These are phyloP conservation scores for Cercospora beticola DNA, from an alignment of 2,329 filamentous ascomycete species.

Conservation along the genomic window DNA sequence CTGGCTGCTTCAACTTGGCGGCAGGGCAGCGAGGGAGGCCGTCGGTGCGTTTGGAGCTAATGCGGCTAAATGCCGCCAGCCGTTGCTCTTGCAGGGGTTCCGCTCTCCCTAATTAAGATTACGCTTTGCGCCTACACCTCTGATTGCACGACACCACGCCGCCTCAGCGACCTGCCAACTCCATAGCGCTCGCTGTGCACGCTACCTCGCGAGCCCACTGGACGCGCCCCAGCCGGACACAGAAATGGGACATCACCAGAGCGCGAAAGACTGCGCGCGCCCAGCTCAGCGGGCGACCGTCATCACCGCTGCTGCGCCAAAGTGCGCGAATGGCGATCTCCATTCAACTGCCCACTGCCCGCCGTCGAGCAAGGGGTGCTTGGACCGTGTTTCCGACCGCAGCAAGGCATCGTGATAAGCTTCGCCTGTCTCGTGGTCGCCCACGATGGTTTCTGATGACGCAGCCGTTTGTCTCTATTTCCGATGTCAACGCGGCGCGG, in stretches of 20 bases:
- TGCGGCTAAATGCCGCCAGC: conserved; percentile 1
- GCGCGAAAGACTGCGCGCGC: not conserved
- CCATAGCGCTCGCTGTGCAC: not conserved
- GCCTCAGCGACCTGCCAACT: not conserved
- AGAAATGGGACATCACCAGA: not conserved
- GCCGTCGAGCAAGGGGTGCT: conserved; percentile 1
- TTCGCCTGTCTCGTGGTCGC: conserved; percentile 3
- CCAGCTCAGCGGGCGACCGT: not conserved
- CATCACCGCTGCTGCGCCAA: not conserved
- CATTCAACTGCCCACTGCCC: conserved; percentile 1
- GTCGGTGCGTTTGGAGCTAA: conserved; percentile 5
- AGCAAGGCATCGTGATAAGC: conserved; percentile 3
- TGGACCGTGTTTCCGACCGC: conserved; percentile 9
- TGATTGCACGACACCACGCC: conserved; percentile 10
- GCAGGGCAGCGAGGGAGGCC: not conserved
- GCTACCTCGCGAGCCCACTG: not conserved
- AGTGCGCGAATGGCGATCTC: conserved; percentile 9
- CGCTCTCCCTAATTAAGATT: conserved; percentile 5
- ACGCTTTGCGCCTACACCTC: conserved; percentile 4
- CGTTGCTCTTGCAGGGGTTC: not conserved
- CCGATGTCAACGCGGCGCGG: conserved; percentile 6
- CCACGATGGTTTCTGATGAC: conserved; percentile 1
- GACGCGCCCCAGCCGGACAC: not conserved
- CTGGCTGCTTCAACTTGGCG: not conserved
- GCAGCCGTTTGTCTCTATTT: not conserved